phyloP scores from a whole-genome alignment of 805 yeast species.

The Schwanniomyces polymorphus region DNA sequence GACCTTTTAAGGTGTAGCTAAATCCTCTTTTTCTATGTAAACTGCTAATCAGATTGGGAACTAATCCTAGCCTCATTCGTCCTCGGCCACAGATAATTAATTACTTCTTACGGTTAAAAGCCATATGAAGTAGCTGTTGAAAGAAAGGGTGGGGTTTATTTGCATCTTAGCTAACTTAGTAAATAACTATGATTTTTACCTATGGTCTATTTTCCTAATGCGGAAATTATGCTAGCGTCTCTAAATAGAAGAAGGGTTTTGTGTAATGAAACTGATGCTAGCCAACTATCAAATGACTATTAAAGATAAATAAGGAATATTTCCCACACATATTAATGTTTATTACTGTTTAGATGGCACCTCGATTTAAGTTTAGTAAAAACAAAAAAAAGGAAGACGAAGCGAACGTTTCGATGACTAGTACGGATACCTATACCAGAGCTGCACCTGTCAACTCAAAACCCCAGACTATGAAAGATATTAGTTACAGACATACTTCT shows the following conservation, averaged over 20 bases:
- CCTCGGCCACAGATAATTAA: not conserved
- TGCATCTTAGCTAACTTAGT: not conserved
- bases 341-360: constrained; percentile 37
- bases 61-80: not conserved
- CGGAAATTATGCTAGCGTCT: not conserved
- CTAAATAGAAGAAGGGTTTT: constrained; percentile 1
- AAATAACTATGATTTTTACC: not conserved
- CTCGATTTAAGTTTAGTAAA: constrained; percentile 56
- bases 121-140: not conserved
- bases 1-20: no score
- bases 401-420: constrained; percentile 7
- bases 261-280: not conserved
- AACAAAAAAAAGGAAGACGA: constrained; percentile 32
- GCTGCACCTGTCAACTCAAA: not conserved
- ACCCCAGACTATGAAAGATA: constrained; percentile 1
- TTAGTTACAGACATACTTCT: not conserved
- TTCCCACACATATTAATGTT: not conserved
- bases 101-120: not conserved
- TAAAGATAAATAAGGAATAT: not conserved
- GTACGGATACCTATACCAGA: constrained; percentile 5
- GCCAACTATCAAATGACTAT: not conserved
- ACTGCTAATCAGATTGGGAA: no score
- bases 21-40: no score
- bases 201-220: constrained; percentile 1
- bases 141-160: not conserved